Base-by-base conservation (phyloP, 805 yeast species). In the Dipodascopsis uninucleata region DNA sequence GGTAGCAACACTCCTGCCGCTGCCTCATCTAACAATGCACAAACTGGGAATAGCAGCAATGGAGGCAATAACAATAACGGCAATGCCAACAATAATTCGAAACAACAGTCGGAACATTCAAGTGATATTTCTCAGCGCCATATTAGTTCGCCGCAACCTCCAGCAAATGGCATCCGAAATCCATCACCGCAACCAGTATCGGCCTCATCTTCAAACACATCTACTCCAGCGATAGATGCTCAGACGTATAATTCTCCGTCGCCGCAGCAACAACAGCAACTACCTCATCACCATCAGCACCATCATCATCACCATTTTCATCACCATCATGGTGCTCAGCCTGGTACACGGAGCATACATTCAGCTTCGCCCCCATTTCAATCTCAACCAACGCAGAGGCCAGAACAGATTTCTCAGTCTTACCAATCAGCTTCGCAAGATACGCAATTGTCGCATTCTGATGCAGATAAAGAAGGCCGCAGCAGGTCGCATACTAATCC, bases 1-100 rank as follows among this genome's bases (percentile, higher is more conserved):
- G 52, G 52, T 9, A 5, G 35, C 52, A 18, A 43, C 52, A 10
- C 38, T 39, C 18, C 48, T 47, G 25, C 35, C 39, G 5, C 37
- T 28, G 26, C 29, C 18, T 14, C 36, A 25, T n/a, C 40, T 10
- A 26, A 3, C 42, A 22, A 7, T 6, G 28, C 44, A 31, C 21
- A n/a, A n/a, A n/a, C n/a, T n/a, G n/a, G n/a, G n/a, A n/a, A n/a
- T n/a, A n/a, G n/a, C n/a, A n/a, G n/a, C n/a, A n/a, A n/a, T n/a
- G n/a, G n/a, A n/a, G n/a, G n/a, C n/a, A n/a, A n/a, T n/a, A n/a
- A n/a, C n/a, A n/a, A n/a, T n/a, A n/a, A n/a, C n/a, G n/a, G n/a
- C n/a, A n/a, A n/a, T n/a, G n/a, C n/a, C n/a, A n/a, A n/a, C n/a
- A n/a, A n/a, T n/a, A n/a, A n/a, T n/a, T n/a, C n/a, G n/a, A n/a